These are phyloP conservation scores for Aspergillus sp. DNA, from an alignment of 2,329 filamentous ascomycete genomes.

Conservation along the genomic window DNA sequence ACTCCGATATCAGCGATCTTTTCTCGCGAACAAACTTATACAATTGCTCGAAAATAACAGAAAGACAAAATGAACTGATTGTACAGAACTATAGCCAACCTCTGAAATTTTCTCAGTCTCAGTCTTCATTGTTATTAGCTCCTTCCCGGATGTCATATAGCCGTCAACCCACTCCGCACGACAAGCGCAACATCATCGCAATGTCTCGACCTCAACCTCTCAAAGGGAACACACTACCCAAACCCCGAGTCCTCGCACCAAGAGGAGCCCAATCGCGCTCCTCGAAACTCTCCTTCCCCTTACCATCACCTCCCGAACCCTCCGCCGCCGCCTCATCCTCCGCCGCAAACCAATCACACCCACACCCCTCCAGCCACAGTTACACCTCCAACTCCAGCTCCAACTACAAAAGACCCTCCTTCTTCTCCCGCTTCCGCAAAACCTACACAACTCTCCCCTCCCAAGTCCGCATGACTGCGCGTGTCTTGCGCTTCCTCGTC, in stretches of 20 bases:
- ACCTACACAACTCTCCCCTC: constrained; percentile 23
- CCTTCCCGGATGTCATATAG: background rate
- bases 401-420: constrained; percentile 7
- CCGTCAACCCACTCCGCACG: background rate
- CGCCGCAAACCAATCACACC: background rate
- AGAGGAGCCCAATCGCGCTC: constrained; percentile 12
- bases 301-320: constrained; percentile 1
- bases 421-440: constrained; percentile 21
- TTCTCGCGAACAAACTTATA: background rate
- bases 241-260: constrained; percentile 15
- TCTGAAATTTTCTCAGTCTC: too few species aligned
- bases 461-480: constrained; percentile 19
- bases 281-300: background rate
- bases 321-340: constrained; percentile 3
- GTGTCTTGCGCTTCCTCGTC: constrained; percentile 22
- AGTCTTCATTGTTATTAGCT: background rate
- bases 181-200: background rate
- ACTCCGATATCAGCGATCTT: constrained; percentile 1
- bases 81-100: background rate
- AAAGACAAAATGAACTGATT: background rate
- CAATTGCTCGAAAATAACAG: background rate
- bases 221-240: constrained; percentile 4
- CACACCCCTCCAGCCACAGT: constrained; percentile 1
- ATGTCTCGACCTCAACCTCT: constrained; percentile 6
- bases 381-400: constrained; percentile 1